Evolutionary conservation across 2,329 filamentous ascomycete species (phyloP).

Genomic region (Pseudogymnoascus sp.): DNA sequence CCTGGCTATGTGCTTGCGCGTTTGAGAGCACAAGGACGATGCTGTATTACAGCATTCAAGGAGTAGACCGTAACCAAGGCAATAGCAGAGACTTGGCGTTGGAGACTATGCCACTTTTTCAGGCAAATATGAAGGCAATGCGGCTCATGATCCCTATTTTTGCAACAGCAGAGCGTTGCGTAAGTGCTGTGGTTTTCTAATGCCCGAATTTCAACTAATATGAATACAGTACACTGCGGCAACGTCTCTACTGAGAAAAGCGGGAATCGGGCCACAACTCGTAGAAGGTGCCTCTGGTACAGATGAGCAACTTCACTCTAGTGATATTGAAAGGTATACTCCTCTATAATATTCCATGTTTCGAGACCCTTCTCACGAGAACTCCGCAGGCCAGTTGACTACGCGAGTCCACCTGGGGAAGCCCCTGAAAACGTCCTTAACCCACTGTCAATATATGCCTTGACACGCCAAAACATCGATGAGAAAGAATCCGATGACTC

Average conservation of each 20-base stretch:
- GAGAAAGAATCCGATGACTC: slow-evolving; percentile 25
- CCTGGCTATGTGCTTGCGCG: slow-evolving; percentile 41
- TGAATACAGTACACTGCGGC: slow-evolving; percentile 4
- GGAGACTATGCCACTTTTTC: neutral
- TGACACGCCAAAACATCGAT: slow-evolving; percentile 26
- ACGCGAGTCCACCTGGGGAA: slow-evolving; percentile 18
- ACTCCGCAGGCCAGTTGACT: neutral
- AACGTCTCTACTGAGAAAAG: slow-evolving; percentile 14
- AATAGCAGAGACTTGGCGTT: slow-evolving; percentile 1
- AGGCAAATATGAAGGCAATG: slow-evolving; percentile 11
- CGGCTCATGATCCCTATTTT: slow-evolving; percentile 12
- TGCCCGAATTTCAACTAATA: no score
- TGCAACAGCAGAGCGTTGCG: slow-evolving; percentile 2
- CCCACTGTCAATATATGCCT: slow-evolving; percentile 26
- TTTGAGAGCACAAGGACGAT: slow-evolving; percentile 44
- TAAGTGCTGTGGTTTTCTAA: neutral
- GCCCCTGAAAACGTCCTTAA: slow-evolving; percentile 27
- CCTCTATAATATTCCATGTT: neutral
- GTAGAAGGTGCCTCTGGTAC: neutral
- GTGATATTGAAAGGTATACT: slow-evolving; percentile 5
- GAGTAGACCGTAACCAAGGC: slow-evolving; percentile 32
- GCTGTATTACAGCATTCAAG: slow-evolving; percentile 42
- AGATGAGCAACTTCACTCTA: neutral
- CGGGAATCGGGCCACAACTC: slow-evolving; percentile 14
- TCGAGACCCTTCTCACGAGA: neutral